Conservation (phyloP, 768 basidiomycete genomes). For the Trametes maxima region DNA sequence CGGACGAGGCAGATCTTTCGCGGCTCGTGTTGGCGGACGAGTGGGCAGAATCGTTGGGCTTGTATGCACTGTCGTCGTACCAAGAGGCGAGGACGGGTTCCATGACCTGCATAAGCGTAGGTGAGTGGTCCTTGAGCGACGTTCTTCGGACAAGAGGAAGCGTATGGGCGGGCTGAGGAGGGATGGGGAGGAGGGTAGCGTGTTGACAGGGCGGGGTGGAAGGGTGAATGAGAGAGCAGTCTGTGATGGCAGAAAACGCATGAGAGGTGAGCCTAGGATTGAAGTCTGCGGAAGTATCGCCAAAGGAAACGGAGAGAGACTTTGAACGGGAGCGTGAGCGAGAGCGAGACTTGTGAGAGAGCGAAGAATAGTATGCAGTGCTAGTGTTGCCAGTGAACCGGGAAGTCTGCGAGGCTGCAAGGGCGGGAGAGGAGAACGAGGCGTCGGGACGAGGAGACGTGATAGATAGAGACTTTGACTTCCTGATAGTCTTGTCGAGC, state of each 20-base stretch:
- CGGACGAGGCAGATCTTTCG: not conserved
- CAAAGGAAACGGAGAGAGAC: conserved; percentile 24
- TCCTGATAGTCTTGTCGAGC: conserved; percentile 11
- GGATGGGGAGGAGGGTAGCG: not conserved
- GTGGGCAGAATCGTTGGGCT: conserved; percentile 1
- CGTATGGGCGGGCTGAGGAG: conserved; percentile 4
- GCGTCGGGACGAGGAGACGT: conserved; percentile 3
- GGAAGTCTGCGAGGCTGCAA: conserved; percentile 5
- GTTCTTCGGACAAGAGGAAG: not conserved
- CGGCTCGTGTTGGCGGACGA: not conserved
- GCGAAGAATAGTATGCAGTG: conserved; percentile 14
- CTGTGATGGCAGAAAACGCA: conserved; percentile 21
- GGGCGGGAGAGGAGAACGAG: conserved; percentile 7
- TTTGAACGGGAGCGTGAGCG: conserved; percentile 19
- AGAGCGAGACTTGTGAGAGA: conserved; percentile 18
- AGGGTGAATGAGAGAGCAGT: conserved; percentile 25
- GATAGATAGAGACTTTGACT: conserved; percentile 2
- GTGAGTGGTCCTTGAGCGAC: conserved; percentile 6
- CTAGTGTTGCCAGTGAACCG: conserved; percentile 8
- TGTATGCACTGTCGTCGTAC: conserved; percentile 11
- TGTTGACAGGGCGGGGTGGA: conserved; percentile 24
- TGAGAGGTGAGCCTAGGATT: not conserved
- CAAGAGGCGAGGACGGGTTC: conserved; percentile 27
- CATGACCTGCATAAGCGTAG: conserved; percentile 30
- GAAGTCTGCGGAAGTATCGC: conserved; percentile 17